Evolutionary conservation across 345 rosid species (phyloP).

Genomic region (Ricinus communis): DNA sequence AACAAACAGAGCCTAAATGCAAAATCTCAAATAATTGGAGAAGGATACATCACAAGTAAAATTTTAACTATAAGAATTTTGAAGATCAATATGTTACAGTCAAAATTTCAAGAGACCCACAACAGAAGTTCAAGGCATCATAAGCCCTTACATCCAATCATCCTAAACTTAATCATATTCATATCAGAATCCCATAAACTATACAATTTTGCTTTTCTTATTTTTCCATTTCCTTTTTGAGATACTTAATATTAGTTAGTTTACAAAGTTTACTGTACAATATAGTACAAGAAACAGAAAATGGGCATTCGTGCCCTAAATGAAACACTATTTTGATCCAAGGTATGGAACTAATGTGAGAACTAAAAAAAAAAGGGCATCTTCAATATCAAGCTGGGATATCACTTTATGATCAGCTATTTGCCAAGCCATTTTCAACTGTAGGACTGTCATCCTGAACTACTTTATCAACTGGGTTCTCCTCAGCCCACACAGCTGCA

Average conservation of each 20-base stretch:
- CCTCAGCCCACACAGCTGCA: conserved; percentile 76
- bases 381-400: background rate
- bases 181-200: conserved; percentile 7
- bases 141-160: background rate
- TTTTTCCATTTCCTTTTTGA: background rate
- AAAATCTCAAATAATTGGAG: too few relatives aligned
- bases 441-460: conserved; percentile 39
- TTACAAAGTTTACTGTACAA: background rate
- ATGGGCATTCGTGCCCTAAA: background rate
- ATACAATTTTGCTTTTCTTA: background rate
- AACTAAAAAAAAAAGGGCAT: background rate
- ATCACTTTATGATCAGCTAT: conserved; percentile 4
- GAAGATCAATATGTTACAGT: too few relatives aligned
- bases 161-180: background rate
- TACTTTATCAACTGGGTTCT: conserved; percentile 55
- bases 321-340: background rate
- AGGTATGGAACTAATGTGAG: background rate
- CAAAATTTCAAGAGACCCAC: too few relatives aligned
- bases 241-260: background rate
- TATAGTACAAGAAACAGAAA: background rate
- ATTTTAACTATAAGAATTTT: too few relatives aligned
- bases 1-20: too few relatives aligned
- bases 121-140: background rate
- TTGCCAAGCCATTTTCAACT: conserved; percentile 23
- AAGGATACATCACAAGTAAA: too few relatives aligned